Evolutionary conservation across 352 stramenopile genomes (phyloP).

Genomic region (Pythium coloratum): DNA sequence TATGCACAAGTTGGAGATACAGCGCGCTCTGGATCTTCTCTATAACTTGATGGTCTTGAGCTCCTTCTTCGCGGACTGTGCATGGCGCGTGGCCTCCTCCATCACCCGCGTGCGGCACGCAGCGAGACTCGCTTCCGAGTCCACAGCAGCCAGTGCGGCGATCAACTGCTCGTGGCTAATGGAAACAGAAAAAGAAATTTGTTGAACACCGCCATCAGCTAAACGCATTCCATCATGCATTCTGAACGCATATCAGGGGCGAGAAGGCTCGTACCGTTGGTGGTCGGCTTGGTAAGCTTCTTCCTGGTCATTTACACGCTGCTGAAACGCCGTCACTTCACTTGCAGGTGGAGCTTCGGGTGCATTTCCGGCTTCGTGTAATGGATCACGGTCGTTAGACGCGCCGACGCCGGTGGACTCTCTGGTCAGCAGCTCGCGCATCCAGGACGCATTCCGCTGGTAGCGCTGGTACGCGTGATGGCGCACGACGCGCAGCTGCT

Average conservation of each 20-base stretch:
- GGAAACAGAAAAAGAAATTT: not conserved
- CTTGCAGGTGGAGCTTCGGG: not conserved
- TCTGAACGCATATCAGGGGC: too few relatives aligned
- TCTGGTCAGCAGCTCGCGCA: constrained; percentile 30
- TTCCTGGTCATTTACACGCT: constrained; percentile 5
- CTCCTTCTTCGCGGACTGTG: constrained; percentile 8
- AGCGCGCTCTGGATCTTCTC: not conserved
- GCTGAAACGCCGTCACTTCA: not conserved
- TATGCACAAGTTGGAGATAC: not conserved
- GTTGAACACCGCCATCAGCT: not conserved
- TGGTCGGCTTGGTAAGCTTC: not conserved
- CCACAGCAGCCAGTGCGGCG: not conserved
- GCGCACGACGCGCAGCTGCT: constrained; percentile 49
- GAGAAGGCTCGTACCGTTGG: constrained; percentile 7
- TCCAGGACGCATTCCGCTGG: constrained; percentile 67
- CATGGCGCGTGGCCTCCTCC: constrained; percentile 13
- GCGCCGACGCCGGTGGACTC: not conserved
- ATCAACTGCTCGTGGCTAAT: constrained; percentile 16
- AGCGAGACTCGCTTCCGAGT: constrained; percentile 13
- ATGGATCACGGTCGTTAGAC: not conserved
- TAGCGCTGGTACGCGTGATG: constrained; percentile 58
- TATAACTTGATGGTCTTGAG: constrained; percentile 25
- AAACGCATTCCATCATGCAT: too few relatives aligned
- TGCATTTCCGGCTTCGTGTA: not conserved
- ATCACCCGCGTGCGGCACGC: constrained; percentile 14